These are phyloP conservation scores for Phytophthora cactorum DNA, from an alignment of 352 stramenopile species.

Conservation along the genomic window DNA sequence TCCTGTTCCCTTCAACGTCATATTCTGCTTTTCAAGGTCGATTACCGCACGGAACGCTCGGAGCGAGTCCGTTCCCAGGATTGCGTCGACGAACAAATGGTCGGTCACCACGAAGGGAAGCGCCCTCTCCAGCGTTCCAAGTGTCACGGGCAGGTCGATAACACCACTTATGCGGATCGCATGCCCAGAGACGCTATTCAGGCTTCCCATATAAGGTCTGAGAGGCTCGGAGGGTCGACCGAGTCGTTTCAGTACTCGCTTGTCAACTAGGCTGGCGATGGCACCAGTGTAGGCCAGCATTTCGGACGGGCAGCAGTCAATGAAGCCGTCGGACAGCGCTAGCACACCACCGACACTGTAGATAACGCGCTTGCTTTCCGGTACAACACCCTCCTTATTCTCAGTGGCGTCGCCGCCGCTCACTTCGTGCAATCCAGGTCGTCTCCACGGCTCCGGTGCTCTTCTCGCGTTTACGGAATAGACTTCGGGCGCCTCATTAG, in stretches of 20 bases:
- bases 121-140: no score
- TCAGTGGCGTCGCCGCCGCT: not conserved
- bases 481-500: not conserved
- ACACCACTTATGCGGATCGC: no score
- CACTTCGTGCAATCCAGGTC: not conserved
- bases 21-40: no score
- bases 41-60: no score
- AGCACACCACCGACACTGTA: not conserved
- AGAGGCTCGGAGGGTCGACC: no score
- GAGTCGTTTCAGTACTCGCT: not conserved
- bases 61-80: no score
- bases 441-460: not conserved
- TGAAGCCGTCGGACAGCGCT: not conserved
- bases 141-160: no score
- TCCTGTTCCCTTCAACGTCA: no score
- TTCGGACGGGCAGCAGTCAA: constrained; percentile 2
- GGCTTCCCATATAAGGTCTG: no score
- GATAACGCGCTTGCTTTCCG: not conserved
- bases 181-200: no score
- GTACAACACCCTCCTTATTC: not conserved
- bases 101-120: no score
- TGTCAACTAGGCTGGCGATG: not conserved
- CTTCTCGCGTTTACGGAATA: not conserved
- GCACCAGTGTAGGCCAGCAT: constrained; percentile 1
- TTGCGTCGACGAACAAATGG: no score